Percentiles rank a stretch among this genome's conserved stretches.
Conservation (phyloP, 139 green algal species). For the Chlorella sp. region DNA sequence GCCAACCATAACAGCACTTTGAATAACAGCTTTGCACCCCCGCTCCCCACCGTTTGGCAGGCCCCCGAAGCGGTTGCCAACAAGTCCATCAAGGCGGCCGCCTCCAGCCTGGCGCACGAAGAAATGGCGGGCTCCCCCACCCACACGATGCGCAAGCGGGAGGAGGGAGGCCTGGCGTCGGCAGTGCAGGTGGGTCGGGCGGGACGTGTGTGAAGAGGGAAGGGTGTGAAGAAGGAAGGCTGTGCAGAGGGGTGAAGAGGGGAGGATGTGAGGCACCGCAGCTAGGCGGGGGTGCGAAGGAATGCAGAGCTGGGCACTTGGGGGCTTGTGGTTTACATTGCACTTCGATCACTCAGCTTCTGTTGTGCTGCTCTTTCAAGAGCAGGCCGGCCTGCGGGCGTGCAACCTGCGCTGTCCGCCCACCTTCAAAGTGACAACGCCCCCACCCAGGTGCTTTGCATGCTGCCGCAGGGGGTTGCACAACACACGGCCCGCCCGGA, state of each 20-base stretch:
- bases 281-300: background rate
- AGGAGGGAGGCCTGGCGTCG: background rate
- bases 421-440: background rate
- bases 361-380: background rate
- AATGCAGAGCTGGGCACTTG: background rate
- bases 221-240: background rate
- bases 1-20: background rate
- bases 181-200: background rate
- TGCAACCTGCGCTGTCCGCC: background rate
- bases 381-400: background rate
- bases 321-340: background rate
- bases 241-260: background rate
- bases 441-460: background rate
- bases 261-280: too few relatives aligned
- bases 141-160: background rate
- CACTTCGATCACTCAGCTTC: background rate
- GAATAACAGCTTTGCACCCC: background rate
- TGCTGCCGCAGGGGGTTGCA: background rate
- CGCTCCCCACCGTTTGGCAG: background rate
- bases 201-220: background rate
- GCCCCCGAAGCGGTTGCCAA: constrained; percentile 6
- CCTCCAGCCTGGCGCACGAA: background rate
- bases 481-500: background rate
- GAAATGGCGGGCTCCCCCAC: constrained; percentile 2
- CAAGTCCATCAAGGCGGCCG: constrained; percentile 8